Conservation (phyloP, 2,329 filamentous ascomycete species). For the Lachnellula hyalina region DNA sequence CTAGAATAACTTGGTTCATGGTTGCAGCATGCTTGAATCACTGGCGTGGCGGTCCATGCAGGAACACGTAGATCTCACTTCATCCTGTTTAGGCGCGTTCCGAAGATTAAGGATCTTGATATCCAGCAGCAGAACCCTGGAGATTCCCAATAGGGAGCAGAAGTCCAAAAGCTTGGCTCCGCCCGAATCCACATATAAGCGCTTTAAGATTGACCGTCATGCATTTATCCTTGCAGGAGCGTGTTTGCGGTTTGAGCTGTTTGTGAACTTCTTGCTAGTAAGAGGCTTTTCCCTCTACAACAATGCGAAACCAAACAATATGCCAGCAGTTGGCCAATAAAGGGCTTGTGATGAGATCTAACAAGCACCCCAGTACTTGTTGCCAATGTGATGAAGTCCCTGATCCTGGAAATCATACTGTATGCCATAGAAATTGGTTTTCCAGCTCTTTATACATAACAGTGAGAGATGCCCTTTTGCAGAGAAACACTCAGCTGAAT, state of each 20-base stretch:
- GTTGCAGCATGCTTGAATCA: background rate
- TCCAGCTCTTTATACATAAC: background rate
- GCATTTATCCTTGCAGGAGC: background rate
- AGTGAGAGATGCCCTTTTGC: background rate
- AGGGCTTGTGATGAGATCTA: background rate
- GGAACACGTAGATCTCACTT: conserved; percentile 6
- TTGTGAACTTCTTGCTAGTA: conserved; percentile 1
- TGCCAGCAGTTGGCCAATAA: conserved; percentile 10
- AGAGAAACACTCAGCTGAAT: background rate
- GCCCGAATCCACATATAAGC: background rate
- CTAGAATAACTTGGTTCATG: background rate
- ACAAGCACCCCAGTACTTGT: background rate
- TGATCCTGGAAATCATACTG: background rate
- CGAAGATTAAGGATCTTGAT: conserved; percentile 5
- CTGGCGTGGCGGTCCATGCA: background rate
- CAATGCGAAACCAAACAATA: conserved; percentile 18
- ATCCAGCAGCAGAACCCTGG: background rate
- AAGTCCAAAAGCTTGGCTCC: background rate
- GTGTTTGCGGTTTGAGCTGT: conserved; percentile 1
- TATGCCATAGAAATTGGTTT: background rate
- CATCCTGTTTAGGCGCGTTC: conserved; percentile 1
- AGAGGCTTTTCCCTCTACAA: background rate
- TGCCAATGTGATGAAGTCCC: conserved; percentile 9
- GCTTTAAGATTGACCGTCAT: conserved; percentile 7
- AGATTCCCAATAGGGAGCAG: background rate